Evolutionary conservation across 371 early-diverging fungal species (phyloP).

Genomic region (Batkoa obscura): DNA sequence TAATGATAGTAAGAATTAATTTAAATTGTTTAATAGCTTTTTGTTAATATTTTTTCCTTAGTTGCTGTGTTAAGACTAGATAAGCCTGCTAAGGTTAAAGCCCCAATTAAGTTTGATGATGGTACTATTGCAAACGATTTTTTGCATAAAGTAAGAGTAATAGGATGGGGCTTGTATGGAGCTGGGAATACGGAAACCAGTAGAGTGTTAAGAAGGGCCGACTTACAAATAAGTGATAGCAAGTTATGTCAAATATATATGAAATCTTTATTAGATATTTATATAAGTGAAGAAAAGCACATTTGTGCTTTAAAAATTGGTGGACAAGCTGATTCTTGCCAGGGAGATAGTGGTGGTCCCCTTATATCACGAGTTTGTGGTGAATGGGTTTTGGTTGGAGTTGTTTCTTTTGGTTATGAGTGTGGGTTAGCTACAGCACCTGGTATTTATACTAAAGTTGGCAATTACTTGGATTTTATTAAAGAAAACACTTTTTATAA

Average conservation of each 20-base stretch:
- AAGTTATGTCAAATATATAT: neutral
- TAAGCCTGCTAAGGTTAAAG: neutral
- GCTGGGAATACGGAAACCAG: neutral
- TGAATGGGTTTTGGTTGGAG: neutral
- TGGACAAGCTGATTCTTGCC: neutral
- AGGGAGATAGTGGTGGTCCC: neutral
- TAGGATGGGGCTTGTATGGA: neutral
- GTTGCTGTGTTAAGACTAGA: neutral
- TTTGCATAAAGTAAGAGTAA: neutral
- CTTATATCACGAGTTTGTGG: neutral
- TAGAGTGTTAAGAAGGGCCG: neutral
- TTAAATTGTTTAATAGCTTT: neutral
- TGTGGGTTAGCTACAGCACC: neutral
- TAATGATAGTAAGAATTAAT: neutral
- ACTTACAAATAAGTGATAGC: neutral
- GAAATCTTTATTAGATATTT: neutral
- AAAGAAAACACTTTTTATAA: neutral
- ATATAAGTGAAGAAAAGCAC: neutral
- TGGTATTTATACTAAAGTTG: neutral
- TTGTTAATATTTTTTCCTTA: neutral
- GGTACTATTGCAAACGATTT: neutral
- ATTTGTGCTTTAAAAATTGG: neutral
- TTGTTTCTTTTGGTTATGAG: neutral
- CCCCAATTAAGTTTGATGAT: neutral
- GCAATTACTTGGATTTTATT: neutral